Conservation (phyloP, 2,329 filamentous ascomycete genomes). For the Penicillium sp. region DNA sequence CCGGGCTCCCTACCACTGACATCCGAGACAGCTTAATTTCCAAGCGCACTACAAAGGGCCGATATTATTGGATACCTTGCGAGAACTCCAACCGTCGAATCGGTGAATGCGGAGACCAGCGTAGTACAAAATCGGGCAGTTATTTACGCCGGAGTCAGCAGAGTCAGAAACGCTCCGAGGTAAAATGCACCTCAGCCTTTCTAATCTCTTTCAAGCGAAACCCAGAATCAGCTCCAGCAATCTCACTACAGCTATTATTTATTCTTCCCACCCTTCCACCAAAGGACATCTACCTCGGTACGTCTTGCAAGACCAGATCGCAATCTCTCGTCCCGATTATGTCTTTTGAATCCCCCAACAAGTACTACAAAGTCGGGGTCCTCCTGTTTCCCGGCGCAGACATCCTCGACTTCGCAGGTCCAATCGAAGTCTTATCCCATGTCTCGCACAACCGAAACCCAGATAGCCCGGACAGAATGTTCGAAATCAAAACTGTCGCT, state of each 20-base stretch:
- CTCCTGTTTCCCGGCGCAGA: conserved; percentile 41
- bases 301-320: background rate
- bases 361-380: conserved; percentile 39
- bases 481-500: conserved; percentile 38
- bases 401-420: conserved; percentile 45
- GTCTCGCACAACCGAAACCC: conserved; percentile 29
- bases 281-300: background rate
- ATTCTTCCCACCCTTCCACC: background rate
- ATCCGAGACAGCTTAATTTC: background rate
- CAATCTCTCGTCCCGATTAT: conserved; percentile 6
- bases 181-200: conserved; percentile 5
- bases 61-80: background rate
- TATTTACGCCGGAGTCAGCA: conserved; percentile 7
- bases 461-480: conserved; percentile 29
- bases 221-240: background rate
- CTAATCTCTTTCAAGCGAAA: background rate
- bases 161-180: conserved; percentile 11
- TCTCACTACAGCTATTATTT: background rate
- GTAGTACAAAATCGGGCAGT: conserved; percentile 17
- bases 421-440: conserved; percentile 39
- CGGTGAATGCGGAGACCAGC: conserved; percentile 1
- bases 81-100: background rate
- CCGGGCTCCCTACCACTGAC: background rate
- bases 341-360: conserved; percentile 12
- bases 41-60: conserved; percentile 3